These are phyloP conservation scores for Metarhizium guizhouense DNA, from an alignment of 2,329 filamentous ascomycete genomes.

Conservation along the genomic window DNA sequence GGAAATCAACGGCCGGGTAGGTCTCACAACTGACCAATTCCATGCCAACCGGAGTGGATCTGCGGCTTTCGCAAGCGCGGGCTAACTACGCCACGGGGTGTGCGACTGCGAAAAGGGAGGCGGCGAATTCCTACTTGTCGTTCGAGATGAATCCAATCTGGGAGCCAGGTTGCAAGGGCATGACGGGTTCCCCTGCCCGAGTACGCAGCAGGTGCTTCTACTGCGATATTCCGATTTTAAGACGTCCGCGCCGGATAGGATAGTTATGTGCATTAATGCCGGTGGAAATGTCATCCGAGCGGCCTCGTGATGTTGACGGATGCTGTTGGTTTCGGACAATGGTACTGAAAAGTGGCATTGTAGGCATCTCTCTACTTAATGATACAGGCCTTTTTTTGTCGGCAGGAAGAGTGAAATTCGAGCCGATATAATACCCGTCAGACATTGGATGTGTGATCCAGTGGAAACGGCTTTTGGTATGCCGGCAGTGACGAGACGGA, in stretches of 20 bases:
- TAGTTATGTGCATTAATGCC: no score
- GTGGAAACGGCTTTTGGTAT: conserved; percentile 1
- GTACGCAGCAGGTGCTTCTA: no score
- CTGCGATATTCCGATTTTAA: no score
- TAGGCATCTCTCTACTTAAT: not conserved
- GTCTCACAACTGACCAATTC: not conserved
- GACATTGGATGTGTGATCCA: conserved; percentile 3
- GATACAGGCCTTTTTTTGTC: not conserved
- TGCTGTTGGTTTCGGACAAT: no score
- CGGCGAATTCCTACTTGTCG: not conserved
- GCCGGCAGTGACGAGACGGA: conserved; percentile 1
- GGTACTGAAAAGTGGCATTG: no score
- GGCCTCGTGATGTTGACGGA: no score
- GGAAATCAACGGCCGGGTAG: conserved; percentile 10
- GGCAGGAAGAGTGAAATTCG: not conserved
- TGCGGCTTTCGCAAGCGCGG: conserved; percentile 2
- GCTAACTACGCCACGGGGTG: not conserved
- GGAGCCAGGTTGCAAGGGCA: not conserved
- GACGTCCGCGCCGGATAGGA: no score
- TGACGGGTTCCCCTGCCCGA: not conserved
- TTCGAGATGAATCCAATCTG: not conserved
- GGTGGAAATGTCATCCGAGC: not conserved
- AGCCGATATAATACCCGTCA: not conserved
- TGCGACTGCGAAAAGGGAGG: not conserved
- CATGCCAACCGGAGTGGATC: not conserved